These are phyloP conservation scores for Xylariaceae sp. DNA, from an alignment of 2,329 filamentous ascomycete genomes.

Conservation along the genomic window DNA sequence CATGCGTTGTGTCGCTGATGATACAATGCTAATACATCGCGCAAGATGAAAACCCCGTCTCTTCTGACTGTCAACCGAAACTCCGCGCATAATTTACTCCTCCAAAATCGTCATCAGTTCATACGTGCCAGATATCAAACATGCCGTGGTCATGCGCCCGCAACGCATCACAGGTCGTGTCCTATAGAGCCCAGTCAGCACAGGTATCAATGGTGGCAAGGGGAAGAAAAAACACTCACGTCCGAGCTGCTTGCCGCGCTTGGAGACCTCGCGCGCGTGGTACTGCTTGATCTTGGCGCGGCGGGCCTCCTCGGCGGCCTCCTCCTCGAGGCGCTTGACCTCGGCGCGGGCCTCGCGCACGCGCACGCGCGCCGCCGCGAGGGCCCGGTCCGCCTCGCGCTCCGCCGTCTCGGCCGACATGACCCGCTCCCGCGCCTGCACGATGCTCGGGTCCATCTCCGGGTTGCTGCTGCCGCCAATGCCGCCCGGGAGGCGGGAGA, in stretches of 20 bases:
- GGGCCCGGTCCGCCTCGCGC: constrained; percentile 55
- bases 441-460: constrained; percentile 54
- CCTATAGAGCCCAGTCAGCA: not conserved
- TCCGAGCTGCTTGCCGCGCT: constrained; percentile 62
- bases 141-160: too few species aligned
- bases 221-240: constrained; percentile 39
- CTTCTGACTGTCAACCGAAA: too few species aligned
- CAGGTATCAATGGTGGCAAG: not conserved
- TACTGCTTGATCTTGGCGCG: constrained; percentile 61
- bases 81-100: too few species aligned
- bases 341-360: constrained; percentile 58
- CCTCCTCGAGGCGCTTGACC: constrained; percentile 54
- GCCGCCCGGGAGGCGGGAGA: constrained; percentile 36
- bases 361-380: constrained; percentile 48
- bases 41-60: too few species aligned
- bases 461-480: constrained; percentile 35
- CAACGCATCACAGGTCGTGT: too few species aligned
- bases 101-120: too few species aligned
- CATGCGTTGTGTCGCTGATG: too few species aligned
- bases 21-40: too few species aligned
- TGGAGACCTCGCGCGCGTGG: constrained; percentile 57
- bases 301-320: constrained; percentile 58
- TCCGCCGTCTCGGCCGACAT: constrained; percentile 56
- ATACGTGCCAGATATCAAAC: too few species aligned
- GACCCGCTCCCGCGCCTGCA: constrained; percentile 53